A percentile compares a stretch with the other conserved stretches of the same genome.
Conservation (phyloP, 768 basidiomycete species). For the Galerina sulciceps region DNA sequence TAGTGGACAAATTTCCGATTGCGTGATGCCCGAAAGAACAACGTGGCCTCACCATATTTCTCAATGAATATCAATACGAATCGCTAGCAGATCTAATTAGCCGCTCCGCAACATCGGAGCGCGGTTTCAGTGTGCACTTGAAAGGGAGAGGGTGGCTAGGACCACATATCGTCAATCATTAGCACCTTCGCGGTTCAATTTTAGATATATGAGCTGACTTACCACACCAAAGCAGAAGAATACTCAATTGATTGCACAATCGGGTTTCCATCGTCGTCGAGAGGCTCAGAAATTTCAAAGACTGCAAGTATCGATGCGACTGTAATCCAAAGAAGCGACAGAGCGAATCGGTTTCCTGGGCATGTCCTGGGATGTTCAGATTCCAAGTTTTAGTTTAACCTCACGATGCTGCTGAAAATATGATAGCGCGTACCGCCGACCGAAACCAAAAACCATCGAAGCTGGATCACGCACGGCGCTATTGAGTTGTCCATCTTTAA, state of each 20-base stretch:
- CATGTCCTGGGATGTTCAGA: background rate
- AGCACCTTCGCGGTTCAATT: no score
- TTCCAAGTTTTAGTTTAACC: background rate
- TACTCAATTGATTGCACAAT: constrained; percentile 4
- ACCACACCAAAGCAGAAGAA: constrained; percentile 4
- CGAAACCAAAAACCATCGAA: constrained; percentile 8
- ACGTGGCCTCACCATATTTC: no score
- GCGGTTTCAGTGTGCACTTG: no score
- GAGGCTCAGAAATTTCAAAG: constrained; percentile 3
- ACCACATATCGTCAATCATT: no score
- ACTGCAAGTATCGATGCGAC: constrained; percentile 4
- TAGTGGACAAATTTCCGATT: no score
- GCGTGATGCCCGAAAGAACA: no score
- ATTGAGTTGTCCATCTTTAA: constrained; percentile 8
- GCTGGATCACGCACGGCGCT: constrained; percentile 4
- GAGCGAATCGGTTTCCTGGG: constrained; percentile 6
- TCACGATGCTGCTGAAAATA: background rate
- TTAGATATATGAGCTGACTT: background rate
- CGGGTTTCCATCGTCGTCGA: background rate
- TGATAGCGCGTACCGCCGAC: constrained; percentile 4
- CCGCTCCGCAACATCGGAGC: no score
- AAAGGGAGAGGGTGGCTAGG: no score
- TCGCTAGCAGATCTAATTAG: no score
- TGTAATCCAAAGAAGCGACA: constrained; percentile 10
- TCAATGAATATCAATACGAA: no score